Conservation (phyloP, 352 stramenopile genomes). For the Aphanomyces invadans region DNA sequence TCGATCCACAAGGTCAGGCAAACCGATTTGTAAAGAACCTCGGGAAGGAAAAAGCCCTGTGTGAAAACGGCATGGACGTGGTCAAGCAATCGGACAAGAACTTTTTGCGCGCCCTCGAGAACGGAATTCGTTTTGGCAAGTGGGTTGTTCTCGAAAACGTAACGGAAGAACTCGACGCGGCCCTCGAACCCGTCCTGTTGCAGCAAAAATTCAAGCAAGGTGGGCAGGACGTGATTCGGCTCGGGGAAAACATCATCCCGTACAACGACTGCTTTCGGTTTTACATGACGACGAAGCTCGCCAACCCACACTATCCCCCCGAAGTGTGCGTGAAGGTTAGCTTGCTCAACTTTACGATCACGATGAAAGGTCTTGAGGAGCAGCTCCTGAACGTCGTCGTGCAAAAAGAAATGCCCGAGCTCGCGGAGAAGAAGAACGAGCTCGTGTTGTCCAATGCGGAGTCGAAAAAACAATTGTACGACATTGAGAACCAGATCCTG, state of each 20-base stretch:
- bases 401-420: slow-evolving; percentile 82
- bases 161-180: slow-evolving; percentile 81
- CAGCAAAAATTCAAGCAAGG: slow-evolving; percentile 90
- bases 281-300: slow-evolving; percentile 89
- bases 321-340: slow-evolving; percentile 90
- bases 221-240: slow-evolving; percentile 87
- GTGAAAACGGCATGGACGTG: slow-evolving; percentile 88
- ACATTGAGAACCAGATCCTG: slow-evolving; percentile 90
- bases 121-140: slow-evolving; percentile 86
- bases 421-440: slow-evolving; percentile 87
- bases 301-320: slow-evolving; percentile 88
- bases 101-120: slow-evolving; percentile 84
- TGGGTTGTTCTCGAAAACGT: slow-evolving; percentile 89
- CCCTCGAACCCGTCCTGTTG: slow-evolving; percentile 84
- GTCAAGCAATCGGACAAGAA: slow-evolving; percentile 85
- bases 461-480: slow-evolving; percentile 82
- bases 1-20: slow-evolving; percentile 88
- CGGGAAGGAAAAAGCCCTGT: slow-evolving; percentile 72
- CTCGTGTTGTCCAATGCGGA: slow-evolving; percentile 84
- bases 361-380: slow-evolving; percentile 85
- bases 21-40: slow-evolving; percentile 90
- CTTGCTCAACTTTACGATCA: slow-evolving; percentile 91
- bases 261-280: slow-evolving; percentile 89
- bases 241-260: slow-evolving; percentile 87
- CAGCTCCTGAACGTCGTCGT: slow-evolving; percentile 86